Conservation (phyloP, 106 monocot species). For the Hemerocallis citrina region DNA sequence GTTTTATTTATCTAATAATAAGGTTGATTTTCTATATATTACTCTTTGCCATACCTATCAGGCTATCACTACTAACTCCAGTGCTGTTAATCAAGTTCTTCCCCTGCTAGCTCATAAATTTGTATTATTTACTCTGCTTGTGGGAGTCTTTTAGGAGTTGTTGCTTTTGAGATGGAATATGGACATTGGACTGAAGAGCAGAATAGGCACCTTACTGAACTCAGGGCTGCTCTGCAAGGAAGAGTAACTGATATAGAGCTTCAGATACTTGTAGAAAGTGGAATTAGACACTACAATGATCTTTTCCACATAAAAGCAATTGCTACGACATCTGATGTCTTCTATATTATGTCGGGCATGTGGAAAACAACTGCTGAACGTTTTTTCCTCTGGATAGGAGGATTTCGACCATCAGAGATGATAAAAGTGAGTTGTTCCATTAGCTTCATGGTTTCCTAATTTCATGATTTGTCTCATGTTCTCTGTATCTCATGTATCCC, state of each 20-base stretch:
- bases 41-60: background rate
- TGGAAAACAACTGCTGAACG: constrained; percentile 74
- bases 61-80: background rate
- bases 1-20: no score
- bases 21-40: no score
- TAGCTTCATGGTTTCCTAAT: no score
- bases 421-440: constrained; percentile 77
- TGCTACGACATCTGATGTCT: constrained; percentile 76
- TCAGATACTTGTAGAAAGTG: constrained; percentile 58
- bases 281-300: constrained; percentile 56
- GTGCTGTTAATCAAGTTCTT: background rate
- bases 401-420: constrained; percentile 90
- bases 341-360: constrained; percentile 90
- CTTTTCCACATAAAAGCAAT: constrained; percentile 71
- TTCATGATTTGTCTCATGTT: no score
- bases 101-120: no score
- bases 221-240: constrained; percentile 57
- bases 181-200: constrained; percentile 86
- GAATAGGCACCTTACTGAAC: constrained; percentile 49
- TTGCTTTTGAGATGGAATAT: constrained; percentile 81
- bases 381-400: constrained; percentile 94
- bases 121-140: background rate
- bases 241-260: constrained; percentile 68
- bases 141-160: constrained; percentile 35
- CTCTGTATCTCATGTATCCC: no score